Evolutionary conservation across 176 grass and related monocot genomes (phyloP), one percentile per base, ranked within the genome.

Genomic region (Oryza meyeriana): DNA sequence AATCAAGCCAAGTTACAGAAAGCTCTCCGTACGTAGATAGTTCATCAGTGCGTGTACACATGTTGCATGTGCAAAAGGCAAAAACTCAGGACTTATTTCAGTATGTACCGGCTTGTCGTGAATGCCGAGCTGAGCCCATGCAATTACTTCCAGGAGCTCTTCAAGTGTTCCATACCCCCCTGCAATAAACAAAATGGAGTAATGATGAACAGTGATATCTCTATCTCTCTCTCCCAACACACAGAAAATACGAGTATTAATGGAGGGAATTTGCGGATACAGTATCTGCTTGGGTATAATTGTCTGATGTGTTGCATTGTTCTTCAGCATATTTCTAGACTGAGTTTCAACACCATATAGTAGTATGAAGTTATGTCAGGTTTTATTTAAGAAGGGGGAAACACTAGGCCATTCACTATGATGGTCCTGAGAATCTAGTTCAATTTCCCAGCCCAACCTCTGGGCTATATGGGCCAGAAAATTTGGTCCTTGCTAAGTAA

Each of bases 101-200:
- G n/a, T 71, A 48, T 48, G 45, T 82, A 94, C 92, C 73, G 89
- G 92, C 72, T 94, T 94, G 20, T 87, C 75, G 63, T 94, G 92
- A 24, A 94, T 94, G 76, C 92, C 92, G 50, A 94, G 87, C 66
- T 94, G 89, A 47, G 89, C 87, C 92, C 89, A 94, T 4, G 89
- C 80, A 24, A 94, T 91, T 22, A 94, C 86, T 75, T 91, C 92
- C 8, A 94, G 72, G 10, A 94, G 82, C 70, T 94, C 92, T 64
- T 91, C 92, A 20, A 94, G 89, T n/a, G 92, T 94, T 63, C 92
- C 92, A 14, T 89, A 94, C 0, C 89, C 92, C 8, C 92, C 92
- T 94, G 74, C n/a, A 79, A 32, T 55, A n/a, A 39, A 18, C 42
- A 4, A 42, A 25, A 41, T 13, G 20, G n/a, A 55, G 34, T 62